phyloP scores from a whole-genome alignment of 352 stramenopile species.

The Pythium diclinum region DNA sequence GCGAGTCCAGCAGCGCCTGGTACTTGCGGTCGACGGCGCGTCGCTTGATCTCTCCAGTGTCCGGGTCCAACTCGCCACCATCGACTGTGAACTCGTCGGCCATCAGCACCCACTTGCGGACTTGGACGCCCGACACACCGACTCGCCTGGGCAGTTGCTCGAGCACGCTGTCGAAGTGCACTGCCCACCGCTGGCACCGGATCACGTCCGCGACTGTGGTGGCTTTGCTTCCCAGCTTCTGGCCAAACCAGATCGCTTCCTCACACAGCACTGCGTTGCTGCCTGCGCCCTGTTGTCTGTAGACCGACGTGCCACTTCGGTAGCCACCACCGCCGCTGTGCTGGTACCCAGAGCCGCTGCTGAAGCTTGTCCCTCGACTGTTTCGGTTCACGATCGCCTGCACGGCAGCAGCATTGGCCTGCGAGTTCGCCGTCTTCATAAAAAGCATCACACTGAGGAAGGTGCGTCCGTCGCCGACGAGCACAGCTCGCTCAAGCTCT shows the following conservation, averaged over 20 bases:
- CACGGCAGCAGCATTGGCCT: neutral
- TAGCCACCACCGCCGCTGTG: neutral
- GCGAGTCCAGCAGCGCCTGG: slow-evolving; percentile 64
- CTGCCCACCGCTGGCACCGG: slow-evolving; percentile 65
- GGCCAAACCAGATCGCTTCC: slow-evolving; percentile 33
- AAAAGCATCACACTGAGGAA: slow-evolving; percentile 80
- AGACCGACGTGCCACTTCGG: neutral
- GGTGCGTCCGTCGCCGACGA: slow-evolving; percentile 62
- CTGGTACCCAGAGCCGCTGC: slow-evolving; percentile 22
- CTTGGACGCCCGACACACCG: slow-evolving; percentile 53
- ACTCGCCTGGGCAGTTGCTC: slow-evolving; percentile 45
- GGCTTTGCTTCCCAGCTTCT: slow-evolving; percentile 24
- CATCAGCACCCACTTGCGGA: slow-evolving; percentile 85
- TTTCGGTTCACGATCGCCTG: neutral
- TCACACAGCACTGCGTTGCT: slow-evolving; percentile 36
- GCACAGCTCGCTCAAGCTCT: slow-evolving; percentile 60
- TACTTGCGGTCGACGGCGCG: slow-evolving; percentile 69
- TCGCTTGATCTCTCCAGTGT: slow-evolving; percentile 57
- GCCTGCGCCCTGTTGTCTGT: neutral
- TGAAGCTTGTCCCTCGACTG: slow-evolving; percentile 20
- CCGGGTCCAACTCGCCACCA: slow-evolving; percentile 65
- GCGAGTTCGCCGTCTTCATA: slow-evolving; percentile 48
- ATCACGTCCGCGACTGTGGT: slow-evolving; percentile 62
- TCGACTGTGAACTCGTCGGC: slow-evolving; percentile 58
- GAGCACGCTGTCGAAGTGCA: slow-evolving; percentile 69